phyloP scores from a whole-genome alignment of 1,139 yeast genomes.

The Hemisphaericaspora lyxosophila region DNA sequence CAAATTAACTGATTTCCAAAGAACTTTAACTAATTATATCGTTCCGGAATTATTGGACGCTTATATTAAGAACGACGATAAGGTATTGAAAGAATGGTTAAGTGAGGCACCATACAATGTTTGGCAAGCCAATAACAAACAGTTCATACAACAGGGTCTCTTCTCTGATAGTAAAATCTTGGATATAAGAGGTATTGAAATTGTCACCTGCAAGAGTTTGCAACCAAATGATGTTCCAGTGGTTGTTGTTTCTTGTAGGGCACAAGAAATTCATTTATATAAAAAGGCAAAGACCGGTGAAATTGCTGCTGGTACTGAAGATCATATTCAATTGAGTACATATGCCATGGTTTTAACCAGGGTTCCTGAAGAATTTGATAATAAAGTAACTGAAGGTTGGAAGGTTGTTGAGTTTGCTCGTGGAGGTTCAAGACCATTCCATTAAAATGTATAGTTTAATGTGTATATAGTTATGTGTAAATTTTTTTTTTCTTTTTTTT shows the following conservation, averaged over 20 bases:
- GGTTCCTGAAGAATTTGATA: slow-evolving; percentile 86
- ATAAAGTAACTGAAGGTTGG: slow-evolving; percentile 96
- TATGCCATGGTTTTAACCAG: slow-evolving; percentile 97
- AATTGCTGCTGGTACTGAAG: slow-evolving; percentile 94
- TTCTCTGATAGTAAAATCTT: slow-evolving; percentile 89
- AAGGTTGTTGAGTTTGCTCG: slow-evolving; percentile 92
- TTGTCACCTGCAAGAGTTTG: slow-evolving; percentile 81
- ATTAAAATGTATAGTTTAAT: slow-evolving; percentile 33
- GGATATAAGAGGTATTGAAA: slow-evolving; percentile 94
- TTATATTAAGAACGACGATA: slow-evolving; percentile 87
- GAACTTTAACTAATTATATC: slow-evolving; percentile 85
- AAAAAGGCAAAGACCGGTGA: slow-evolving; percentile 91
- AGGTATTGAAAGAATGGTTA: slow-evolving; percentile 82
- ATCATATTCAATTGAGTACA: slow-evolving; percentile 86
- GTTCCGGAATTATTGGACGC: slow-evolving; percentile 97
- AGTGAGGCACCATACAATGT: slow-evolving; percentile 97
- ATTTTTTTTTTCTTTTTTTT: not conserved
- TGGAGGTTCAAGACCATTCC: slow-evolving; percentile 89
- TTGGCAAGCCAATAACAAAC: slow-evolving; percentile 92
- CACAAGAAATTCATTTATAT: slow-evolving; percentile 91
- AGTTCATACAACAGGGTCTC: slow-evolving; percentile 86
- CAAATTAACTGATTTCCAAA: slow-evolving; percentile 75
- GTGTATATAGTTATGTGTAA: slow-evolving; percentile 8
- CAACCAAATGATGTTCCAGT: slow-evolving; percentile 95
- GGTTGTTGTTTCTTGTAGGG: slow-evolving; percentile 90